Evolutionary conservation across 2,329 filamentous ascomycete genomes (phyloP), one percentile per base, ranked within the genome.

Genomic region (Massarina eburnea): DNA sequence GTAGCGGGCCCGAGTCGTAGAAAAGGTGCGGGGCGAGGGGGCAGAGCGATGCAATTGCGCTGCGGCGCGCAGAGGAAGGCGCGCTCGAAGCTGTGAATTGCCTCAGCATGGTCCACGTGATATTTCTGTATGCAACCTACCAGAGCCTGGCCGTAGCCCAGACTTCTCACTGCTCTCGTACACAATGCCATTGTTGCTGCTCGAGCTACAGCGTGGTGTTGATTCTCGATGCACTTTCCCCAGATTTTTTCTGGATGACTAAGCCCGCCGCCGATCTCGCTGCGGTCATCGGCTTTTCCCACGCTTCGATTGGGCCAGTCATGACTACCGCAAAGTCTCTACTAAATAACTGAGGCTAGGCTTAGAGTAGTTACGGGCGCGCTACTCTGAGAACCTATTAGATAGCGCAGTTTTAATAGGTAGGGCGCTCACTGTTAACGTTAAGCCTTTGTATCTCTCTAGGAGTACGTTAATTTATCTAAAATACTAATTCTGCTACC

Each of bases 161-260:
- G 35, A 29, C 64, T 57, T 36, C 66, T 62, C 41, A 58, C 63
- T 47, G 61, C 64, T 49, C 66, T 64, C 54, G 68, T 46, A 48
- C 66, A 66, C 66, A 69, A 66, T 44, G 68, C 64, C 68, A 70
- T 70, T 58, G 50, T 38, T 38, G 44, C 47, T 30, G 27, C 27
- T 30, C 12, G 7, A 30, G 27, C 21, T 38, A 40, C 35, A 18
- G 34, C 34, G 24, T 54, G 52, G 55, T 58, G 61, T 58, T 54
- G 57, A 49, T 51, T 40, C 35, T 35, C 44, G 41, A 43, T 45
- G 39, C 37, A 42, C 17, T 59, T 56, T 55, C 53, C 51, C 54
- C 55, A 59, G 50, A 53, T 48, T 30, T 52, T 30, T 57, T 58
- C 45, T 51, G 44, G 49, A 30, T 49, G 51, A 49, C 55, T 54